These are phyloP conservation scores for Thamnidium elegans DNA, from an alignment of 192 early-diverging fungal genomes.

Conservation along the genomic window DNA sequence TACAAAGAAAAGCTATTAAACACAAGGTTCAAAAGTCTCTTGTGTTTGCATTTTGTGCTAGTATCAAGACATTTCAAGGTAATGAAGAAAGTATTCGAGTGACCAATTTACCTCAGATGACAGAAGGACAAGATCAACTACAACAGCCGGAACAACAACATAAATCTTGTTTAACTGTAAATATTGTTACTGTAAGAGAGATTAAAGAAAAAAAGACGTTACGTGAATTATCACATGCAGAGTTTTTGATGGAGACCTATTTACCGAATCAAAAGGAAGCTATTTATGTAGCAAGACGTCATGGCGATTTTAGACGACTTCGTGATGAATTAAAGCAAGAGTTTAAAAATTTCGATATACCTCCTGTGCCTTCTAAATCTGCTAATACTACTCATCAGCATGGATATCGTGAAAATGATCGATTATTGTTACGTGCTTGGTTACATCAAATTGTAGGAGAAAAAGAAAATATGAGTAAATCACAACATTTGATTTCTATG, in stretches of 20 bases:
- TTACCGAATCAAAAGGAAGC: background rate
- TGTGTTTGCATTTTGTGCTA: conserved; percentile 31
- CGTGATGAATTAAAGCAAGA: conserved; percentile 34
- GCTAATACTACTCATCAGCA: conserved; percentile 5
- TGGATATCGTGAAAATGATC: conserved; percentile 43
- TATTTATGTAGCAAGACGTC: conserved; percentile 39
- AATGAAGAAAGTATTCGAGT: conserved; percentile 27
- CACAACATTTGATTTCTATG: background rate
- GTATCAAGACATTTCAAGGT: conserved; percentile 27
- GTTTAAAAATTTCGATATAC: conserved; percentile 41
- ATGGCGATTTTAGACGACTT: conserved; percentile 42
- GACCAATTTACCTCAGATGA: background rate
- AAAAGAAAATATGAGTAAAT: conserved; percentile 21
- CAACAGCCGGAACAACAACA: too few relatives aligned
- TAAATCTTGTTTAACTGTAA: conserved; percentile 25
- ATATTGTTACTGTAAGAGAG: conserved; percentile 44
- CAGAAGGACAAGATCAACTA: too few relatives aligned
- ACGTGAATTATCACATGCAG: conserved; percentile 39
- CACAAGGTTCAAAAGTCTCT: conserved; percentile 28
- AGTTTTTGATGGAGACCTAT: conserved; percentile 42
- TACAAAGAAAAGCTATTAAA: conserved; percentile 24
- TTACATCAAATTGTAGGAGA: conserved; percentile 34
- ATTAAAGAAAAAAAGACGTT: conserved; percentile 37
- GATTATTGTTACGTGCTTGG: conserved; percentile 41
- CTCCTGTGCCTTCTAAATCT: conserved; percentile 34